phyloP scores from a whole-genome alignment of 2,329 filamentous ascomycete species.

The Pestalotiopsis sp. region DNA sequence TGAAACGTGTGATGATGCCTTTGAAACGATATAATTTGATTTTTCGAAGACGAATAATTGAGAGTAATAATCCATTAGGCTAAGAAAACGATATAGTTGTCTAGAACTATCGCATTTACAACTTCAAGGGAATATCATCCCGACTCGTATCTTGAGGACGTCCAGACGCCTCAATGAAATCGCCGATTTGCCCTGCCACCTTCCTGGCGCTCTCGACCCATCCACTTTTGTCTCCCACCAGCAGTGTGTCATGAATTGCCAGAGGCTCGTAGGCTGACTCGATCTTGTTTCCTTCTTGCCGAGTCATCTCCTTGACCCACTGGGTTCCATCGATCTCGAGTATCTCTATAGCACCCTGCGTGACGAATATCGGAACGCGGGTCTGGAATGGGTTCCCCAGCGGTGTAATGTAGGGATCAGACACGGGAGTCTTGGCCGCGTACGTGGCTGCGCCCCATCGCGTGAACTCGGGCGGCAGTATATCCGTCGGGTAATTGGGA shows the following conservation, averaged over 20 bases:
- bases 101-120: not conserved
- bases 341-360: constrained; percentile 27
- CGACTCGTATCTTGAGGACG: not conserved
- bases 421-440: constrained; percentile 16
- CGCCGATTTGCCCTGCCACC: constrained; percentile 26
- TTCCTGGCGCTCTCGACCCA: constrained; percentile 37
- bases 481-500: constrained; percentile 35
- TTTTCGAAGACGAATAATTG: not conserved
- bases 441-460: constrained; percentile 41
- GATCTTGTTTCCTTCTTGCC: constrained; percentile 27
- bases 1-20: no score
- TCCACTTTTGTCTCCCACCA: constrained; percentile 41
- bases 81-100: not conserved
- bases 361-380: constrained; percentile 26
- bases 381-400: constrained; percentile 26
- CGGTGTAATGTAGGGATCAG: constrained; percentile 21
- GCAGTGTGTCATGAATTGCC: constrained; percentile 49
- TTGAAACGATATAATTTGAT: not conserved
- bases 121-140: not conserved
- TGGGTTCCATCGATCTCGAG: constrained; percentile 46
- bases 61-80: not conserved
- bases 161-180: constrained; percentile 20
- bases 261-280: constrained; percentile 41
- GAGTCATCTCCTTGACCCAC: constrained; percentile 57
- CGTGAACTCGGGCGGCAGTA: constrained; percentile 38